Conservation (phyloP, 1,139 yeast species). For the Zygosaccharomyces pseudobailii region DNA sequence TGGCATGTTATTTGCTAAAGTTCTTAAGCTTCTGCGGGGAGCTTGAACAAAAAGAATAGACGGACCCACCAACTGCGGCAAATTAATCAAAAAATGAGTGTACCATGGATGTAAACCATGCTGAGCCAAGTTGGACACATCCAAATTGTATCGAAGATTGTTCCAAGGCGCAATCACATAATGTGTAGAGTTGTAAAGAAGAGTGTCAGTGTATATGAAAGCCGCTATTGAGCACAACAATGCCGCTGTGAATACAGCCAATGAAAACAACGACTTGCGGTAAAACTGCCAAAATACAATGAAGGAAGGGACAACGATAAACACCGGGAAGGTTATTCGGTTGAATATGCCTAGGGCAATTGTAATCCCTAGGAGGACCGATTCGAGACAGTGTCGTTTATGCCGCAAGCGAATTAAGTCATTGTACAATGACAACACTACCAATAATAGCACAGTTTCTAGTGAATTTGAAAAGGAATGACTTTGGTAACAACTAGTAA, state of each 20-base stretch:
- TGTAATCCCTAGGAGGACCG: conserved; percentile 47
- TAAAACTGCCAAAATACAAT: conserved; percentile 38
- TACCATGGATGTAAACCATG: conserved; percentile 85
- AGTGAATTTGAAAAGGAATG: conserved; percentile 86
- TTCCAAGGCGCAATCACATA: conserved; percentile 69
- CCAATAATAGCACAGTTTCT: conserved; percentile 66
- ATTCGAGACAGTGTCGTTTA: conserved; percentile 19
- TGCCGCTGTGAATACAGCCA: conserved; percentile 34
- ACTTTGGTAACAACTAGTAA: conserved; percentile 74
- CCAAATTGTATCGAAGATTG: conserved; percentile 66
- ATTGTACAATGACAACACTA: conserved; percentile 43
- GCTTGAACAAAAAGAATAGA: conserved; percentile 44
- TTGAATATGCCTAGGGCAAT: conserved; percentile 72
- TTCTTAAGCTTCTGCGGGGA: conserved; percentile 23
- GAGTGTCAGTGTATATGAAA: conserved; percentile 55
- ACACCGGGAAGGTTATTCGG: conserved; percentile 77
- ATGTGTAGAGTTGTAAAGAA: conserved; percentile 21
- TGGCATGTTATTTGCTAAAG: conserved; percentile 36
- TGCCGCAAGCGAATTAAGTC: conserved; percentile 9
- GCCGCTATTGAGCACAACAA: conserved; percentile 36
- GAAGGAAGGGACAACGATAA: conserved; percentile 59
- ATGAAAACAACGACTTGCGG: conserved; percentile 17
- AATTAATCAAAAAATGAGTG: conserved; percentile 67
- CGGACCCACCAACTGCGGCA: conserved; percentile 84
- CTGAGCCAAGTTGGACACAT: conserved; percentile 50